A percentile compares a stretch with the other conserved stretches of the same genome.
Evolutionary conservation across 345 rosid genomes (phyloP).

Genomic region (Raphanus sativus): DNA sequence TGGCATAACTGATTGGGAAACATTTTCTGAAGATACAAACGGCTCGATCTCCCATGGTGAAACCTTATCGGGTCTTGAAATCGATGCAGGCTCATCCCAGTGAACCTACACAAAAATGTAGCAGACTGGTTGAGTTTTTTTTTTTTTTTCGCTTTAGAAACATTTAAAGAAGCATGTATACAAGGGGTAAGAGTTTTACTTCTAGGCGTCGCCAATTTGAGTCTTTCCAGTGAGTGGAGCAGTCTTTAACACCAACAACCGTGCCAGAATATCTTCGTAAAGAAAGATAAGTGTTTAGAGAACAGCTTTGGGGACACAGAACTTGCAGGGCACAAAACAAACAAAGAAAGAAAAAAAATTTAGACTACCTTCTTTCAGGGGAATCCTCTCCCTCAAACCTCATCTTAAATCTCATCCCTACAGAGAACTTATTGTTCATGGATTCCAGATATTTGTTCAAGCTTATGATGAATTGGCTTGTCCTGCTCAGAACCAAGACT

Average conservation of each 20-base stretch:
- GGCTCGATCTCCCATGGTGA: conserved; percentile 97
- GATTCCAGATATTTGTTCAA: conserved; percentile 79
- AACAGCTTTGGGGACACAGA: conserved; percentile 6
- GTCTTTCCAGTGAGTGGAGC: conserved; percentile 73
- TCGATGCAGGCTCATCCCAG: conserved; percentile 93
- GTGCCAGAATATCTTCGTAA: conserved; percentile 81
- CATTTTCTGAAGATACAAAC: conserved; percentile 50
- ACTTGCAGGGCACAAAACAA: neutral
- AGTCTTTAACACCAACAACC: conserved; percentile 74
- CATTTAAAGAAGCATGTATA: conserved; percentile 18
- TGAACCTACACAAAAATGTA: conserved; percentile 55
- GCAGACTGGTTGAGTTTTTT: conserved; percentile 1
- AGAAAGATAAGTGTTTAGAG: neutral
- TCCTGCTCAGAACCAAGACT: conserved; percentile 49
- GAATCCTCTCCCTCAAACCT: conserved; percentile 91
- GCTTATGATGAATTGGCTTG: conserved; percentile 82
- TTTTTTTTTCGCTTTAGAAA: neutral
- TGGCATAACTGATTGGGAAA: conserved; percentile 42
- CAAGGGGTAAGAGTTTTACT: conserved; percentile 43
- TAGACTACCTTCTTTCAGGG: conserved; percentile 77
- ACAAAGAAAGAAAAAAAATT: conserved; percentile 3
- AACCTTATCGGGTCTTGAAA: conserved; percentile 79
- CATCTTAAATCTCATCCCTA: conserved; percentile 92
- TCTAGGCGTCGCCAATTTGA: conserved; percentile 84
- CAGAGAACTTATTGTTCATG: conserved; percentile 54